A percentile compares a stretch with the other conserved stretches of the same genome.
phyloP scores from a whole-genome alignment of 805 yeast species.

The Starmerella apicola region DNA sequence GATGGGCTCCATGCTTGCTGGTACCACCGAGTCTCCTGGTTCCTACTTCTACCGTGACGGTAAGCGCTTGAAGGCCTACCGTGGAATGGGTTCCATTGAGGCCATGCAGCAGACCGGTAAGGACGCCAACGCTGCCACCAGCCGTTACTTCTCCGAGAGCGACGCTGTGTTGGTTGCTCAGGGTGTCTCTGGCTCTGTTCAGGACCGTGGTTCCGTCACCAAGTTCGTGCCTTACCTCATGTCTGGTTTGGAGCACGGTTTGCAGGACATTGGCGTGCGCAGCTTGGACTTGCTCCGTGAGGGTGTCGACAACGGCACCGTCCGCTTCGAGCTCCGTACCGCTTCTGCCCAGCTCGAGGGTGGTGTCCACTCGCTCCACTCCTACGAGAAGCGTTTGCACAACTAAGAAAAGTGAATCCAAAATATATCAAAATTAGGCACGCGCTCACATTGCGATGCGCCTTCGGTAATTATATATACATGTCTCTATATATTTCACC shows the following conservation, averaged over 20 bases:
- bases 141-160: slow-evolving; percentile 93
- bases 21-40: slow-evolving; percentile 97
- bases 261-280: slow-evolving; percentile 89
- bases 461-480: too few species aligned
- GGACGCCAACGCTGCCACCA: slow-evolving; percentile 92
- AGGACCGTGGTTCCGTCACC: slow-evolving; percentile 89
- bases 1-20: slow-evolving; percentile 99
- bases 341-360: slow-evolving; percentile 98
- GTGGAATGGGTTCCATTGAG: slow-evolving; percentile 99
- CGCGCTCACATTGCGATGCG: too few species aligned
- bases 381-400: slow-evolving; percentile 94
- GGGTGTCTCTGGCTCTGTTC: slow-evolving; percentile 95
- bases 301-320: slow-evolving; percentile 50
- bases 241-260: slow-evolving; percentile 95
- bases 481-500: too few species aligned
- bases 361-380: slow-evolving; percentile 92
- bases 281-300: slow-evolving; percentile 53
- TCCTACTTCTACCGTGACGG: slow-evolving; percentile 97
- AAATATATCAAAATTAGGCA: not conserved
- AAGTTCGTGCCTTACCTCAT: slow-evolving; percentile 89
- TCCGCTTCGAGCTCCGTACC: slow-evolving; percentile 94
- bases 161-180: slow-evolving; percentile 96
- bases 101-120: slow-evolving; percentile 89
- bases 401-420: slow-evolving; percentile 35
- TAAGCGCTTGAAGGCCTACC: slow-evolving; percentile 88